Conservation (phyloP, 176 grass and related monocot genomes). For the Rhynchospora pubera region DNA sequence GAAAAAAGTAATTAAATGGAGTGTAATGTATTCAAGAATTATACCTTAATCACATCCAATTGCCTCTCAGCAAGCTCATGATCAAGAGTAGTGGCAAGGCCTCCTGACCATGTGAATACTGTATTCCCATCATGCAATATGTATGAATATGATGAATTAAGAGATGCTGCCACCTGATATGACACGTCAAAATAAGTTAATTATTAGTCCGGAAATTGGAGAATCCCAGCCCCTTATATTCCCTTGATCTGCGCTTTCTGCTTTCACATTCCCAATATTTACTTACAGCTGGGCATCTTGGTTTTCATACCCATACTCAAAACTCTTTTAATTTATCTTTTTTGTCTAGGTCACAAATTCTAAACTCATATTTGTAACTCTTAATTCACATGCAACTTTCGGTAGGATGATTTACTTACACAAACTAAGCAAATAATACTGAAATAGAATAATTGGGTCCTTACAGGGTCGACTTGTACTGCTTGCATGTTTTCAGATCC, state of each 20-base stretch:
- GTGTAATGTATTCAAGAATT: not conserved
- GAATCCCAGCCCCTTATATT: too few relatives aligned
- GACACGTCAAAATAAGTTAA: conserved; percentile 18
- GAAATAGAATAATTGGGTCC: not conserved
- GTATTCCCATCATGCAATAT: conserved; percentile 69
- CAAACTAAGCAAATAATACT: conserved; percentile 5
- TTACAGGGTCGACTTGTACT: conserved; percentile 86
- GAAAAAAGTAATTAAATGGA: conserved; percentile 14
- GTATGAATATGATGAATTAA: conserved; percentile 95
- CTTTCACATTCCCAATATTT: too few relatives aligned
- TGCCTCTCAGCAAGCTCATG: conserved; percentile 85
- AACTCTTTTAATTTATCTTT: too few relatives aligned
- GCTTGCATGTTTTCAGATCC: conserved; percentile 97
- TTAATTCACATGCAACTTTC: not conserved
- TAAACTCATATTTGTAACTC: not conserved
- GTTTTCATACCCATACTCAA: too few relatives aligned
- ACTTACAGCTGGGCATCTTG: too few relatives aligned
- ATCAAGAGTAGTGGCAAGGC: conserved; percentile 52
- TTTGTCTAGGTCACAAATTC: not conserved
- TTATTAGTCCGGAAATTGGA: not conserved
- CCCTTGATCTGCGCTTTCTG: too few relatives aligned
- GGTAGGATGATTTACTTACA: not conserved
- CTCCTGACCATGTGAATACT: conserved; percentile 87
- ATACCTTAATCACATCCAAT: conserved; percentile 95
- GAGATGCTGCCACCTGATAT: conserved; percentile 65